Evolutionary conservation across 2,329 filamentous ascomycete species (phyloP).

Genomic region (Epichloe scottii): DNA sequence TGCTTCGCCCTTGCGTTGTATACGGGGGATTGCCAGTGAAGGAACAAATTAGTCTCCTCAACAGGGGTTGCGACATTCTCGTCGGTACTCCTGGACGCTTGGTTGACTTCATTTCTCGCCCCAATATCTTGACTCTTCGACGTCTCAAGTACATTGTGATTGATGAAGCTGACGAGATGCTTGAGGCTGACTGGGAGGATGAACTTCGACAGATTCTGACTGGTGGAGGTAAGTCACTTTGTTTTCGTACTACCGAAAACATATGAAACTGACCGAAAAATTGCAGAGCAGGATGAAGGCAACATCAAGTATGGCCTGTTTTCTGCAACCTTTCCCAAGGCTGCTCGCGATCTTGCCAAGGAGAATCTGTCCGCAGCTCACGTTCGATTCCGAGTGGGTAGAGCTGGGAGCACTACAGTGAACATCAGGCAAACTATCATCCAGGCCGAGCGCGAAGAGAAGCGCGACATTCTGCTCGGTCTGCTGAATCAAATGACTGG

Average conservation of each 20-base stretch:
- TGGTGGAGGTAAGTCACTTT: constrained; percentile 57
- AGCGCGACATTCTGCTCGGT: constrained; percentile 59
- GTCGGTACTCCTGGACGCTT: constrained; percentile 82
- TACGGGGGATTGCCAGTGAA: constrained; percentile 72
- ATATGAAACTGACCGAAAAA: not conserved
- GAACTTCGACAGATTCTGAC: constrained; percentile 65
- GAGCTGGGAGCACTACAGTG: constrained; percentile 66
- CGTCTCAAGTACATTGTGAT: constrained; percentile 74
- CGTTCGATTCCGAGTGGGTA: constrained; percentile 74
- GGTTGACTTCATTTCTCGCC: constrained; percentile 66
- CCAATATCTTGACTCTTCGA: constrained; percentile 54
- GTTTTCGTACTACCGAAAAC: constrained; percentile 3
- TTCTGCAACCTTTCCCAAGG: constrained; percentile 84
- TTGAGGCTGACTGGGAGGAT: constrained; percentile 65
- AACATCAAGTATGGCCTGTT: constrained; percentile 68
- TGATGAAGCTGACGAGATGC: constrained; percentile 91
- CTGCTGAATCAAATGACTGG: constrained; percentile 59
- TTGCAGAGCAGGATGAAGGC: constrained; percentile 60
- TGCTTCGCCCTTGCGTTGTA: constrained; percentile 80
- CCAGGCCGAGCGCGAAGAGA: constrained; percentile 50
- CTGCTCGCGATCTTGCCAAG: constrained; percentile 61
- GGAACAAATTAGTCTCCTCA: constrained; percentile 60
- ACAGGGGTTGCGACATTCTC: constrained; percentile 77
- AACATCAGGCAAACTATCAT: constrained; percentile 76
- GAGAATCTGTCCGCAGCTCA: constrained; percentile 63